Conservation (phyloP, 2,329 filamentous ascomycete species). For the Nothophoma quercina region DNA sequence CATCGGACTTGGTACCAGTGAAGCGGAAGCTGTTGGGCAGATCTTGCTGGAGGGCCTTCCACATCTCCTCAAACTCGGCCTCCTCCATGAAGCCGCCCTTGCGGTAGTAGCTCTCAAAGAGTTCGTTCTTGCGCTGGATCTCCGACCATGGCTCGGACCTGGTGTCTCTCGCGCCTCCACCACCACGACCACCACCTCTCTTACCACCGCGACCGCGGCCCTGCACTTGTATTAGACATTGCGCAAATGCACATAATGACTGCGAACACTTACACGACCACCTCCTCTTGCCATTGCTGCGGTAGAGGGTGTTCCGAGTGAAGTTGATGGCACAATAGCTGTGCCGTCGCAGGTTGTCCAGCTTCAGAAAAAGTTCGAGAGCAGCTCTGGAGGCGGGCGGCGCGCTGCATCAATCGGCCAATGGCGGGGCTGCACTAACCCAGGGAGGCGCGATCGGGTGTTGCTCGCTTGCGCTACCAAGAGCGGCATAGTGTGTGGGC, state of each 20-base stretch:
- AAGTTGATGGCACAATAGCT: slow-evolving; percentile 15
- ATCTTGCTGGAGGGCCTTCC: slow-evolving; percentile 81
- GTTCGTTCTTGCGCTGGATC: slow-evolving; percentile 80
- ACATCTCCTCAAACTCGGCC: slow-evolving; percentile 81
- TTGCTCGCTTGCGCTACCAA: no score
- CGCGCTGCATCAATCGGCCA: background rate
- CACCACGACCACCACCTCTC: slow-evolving; percentile 38
- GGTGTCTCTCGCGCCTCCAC: slow-evolving; percentile 40
- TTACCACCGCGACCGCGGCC: slow-evolving; percentile 43
- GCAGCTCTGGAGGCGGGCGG: slow-evolving; percentile 22
- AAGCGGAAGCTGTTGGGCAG: slow-evolving; percentile 98
- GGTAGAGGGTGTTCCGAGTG: slow-evolving; percentile 17
- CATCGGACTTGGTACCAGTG: slow-evolving; percentile 93
- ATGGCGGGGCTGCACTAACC: slow-evolving; percentile 14
- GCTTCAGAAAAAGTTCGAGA: slow-evolving; percentile 37
- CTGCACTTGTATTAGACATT: slow-evolving; percentile 28
- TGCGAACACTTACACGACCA: slow-evolving; percentile 35
- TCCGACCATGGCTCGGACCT: slow-evolving; percentile 55
- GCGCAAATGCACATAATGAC: background rate
- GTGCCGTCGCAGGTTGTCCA: slow-evolving; percentile 32
- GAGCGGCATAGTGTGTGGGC: slow-evolving; percentile 27
- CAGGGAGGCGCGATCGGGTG: no score
- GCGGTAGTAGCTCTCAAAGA: slow-evolving; percentile 84
- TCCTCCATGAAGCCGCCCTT: slow-evolving; percentile 75
- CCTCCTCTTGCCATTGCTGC: slow-evolving; percentile 39